Evolutionary conservation across 1,284 basidiomycete genomes (phyloP).

Genomic region (Singerocomus inundabilis): DNA sequence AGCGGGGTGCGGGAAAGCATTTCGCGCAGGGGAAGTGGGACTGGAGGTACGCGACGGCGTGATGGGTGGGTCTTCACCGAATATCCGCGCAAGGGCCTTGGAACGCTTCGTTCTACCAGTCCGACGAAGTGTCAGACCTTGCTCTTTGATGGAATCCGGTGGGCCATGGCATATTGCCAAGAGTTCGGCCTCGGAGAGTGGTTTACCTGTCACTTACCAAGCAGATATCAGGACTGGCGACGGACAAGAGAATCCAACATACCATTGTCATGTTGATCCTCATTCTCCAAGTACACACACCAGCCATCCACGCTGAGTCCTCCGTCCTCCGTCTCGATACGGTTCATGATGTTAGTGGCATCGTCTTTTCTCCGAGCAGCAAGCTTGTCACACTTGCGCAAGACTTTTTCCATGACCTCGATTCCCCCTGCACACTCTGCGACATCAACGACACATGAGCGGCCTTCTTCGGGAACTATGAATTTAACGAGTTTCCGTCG

Average conservation of each 20-base stretch:
- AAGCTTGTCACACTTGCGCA: constrained; percentile 85
- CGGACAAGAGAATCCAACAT: constrained; percentile 21
- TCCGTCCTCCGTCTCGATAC: constrained; percentile 57
- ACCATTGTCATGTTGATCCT: constrained; percentile 61
- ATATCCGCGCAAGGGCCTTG: constrained; percentile 53
- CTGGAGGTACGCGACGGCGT: constrained; percentile 25
- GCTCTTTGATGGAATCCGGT: constrained; percentile 78
- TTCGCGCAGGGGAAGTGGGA: constrained; percentile 36
- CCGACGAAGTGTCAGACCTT: constrained; percentile 76
- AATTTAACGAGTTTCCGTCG: constrained; percentile 85
- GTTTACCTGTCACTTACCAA: constrained; percentile 46
- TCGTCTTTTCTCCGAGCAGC: constrained; percentile 46
- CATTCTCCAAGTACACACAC: constrained; percentile 74
- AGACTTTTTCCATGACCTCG: constrained; percentile 81
- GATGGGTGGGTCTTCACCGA: constrained; percentile 51
- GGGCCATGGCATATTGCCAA: constrained; percentile 84
- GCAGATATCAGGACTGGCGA: neutral
- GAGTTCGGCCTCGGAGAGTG: constrained; percentile 83
- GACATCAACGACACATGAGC: constrained; percentile 77
- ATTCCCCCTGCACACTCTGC: constrained; percentile 75
- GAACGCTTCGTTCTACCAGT: constrained; percentile 41
- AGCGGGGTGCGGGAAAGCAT: constrained; percentile 13
- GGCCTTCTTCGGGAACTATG: constrained; percentile 73
- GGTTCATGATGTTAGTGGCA: constrained; percentile 45
- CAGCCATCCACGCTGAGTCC: constrained; percentile 83